phyloP scores from a whole-genome alignment of 768 basidiomycete species.

The Grammothele lineata region DNA sequence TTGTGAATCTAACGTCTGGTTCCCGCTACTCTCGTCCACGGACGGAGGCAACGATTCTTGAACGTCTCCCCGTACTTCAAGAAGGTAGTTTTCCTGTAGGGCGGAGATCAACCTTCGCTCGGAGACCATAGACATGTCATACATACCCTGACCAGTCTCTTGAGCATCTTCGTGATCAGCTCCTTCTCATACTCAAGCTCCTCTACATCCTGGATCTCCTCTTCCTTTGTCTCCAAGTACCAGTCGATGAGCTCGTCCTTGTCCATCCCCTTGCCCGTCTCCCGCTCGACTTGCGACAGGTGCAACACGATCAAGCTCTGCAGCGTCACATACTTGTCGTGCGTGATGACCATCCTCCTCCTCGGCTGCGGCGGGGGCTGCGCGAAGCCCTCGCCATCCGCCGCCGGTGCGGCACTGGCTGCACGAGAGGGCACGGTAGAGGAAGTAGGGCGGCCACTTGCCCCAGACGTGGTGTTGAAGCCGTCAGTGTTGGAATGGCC shows the following conservation, averaged over 20 bases:
- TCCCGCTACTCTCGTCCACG: constrained; percentile 54
- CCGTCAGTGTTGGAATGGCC: constrained; percentile 49
- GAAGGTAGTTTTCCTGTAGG: constrained; percentile 73
- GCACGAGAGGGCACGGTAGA: constrained; percentile 21
- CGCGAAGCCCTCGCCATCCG: not conserved
- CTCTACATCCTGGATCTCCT: constrained; percentile 76
- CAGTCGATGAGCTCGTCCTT: constrained; percentile 92
- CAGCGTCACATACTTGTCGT: constrained; percentile 90
- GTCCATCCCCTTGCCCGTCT: constrained; percentile 73
- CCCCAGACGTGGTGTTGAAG: constrained; percentile 31
- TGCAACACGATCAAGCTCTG: constrained; percentile 87
- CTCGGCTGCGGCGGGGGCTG: constrained; percentile 40
- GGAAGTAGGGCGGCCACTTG: constrained; percentile 19
- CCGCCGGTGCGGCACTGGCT: constrained; percentile 16
- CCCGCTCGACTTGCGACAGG: constrained; percentile 70
- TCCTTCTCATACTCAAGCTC: constrained; percentile 90
- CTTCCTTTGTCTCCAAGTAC: constrained; percentile 91
- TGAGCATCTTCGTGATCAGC: constrained; percentile 83
- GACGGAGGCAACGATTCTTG: constrained; percentile 70
- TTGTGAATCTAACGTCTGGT: constrained; percentile 39
- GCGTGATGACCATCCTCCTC: constrained; percentile 86
- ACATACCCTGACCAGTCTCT: constrained; percentile 84
- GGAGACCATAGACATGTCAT: not conserved
- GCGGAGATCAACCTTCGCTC: not conserved
- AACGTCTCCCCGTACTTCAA: constrained; percentile 81